Base-by-base conservation (phyloP, 371 early-diverging fungal genomes). In the Circinella minor region DNA sequence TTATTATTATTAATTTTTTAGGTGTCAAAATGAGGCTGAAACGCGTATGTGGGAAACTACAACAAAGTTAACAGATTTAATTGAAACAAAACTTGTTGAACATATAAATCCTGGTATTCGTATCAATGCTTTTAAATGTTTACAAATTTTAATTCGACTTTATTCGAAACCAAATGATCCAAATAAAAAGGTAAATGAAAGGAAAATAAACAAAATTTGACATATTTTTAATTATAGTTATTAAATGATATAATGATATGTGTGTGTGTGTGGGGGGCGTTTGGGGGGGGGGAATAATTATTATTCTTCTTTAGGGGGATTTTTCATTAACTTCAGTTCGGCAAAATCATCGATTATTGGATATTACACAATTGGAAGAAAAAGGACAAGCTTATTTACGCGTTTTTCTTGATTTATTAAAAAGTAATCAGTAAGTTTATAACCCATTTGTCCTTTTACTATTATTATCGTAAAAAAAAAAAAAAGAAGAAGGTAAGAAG, bases 21-120 rank as follows among this genome's bases (percentile, higher is more conserved):
- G 87, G 34, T 81, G 80, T 64, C 76, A 84, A 68, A 85, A 83
- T 65, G 78, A 78, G 73, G 73, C 76, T 6, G 85, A 87, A 67
- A 70, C 69, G 48, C 72, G 68, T 15, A 72, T 83, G 73, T 85
- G 87, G 87, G 69, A 81, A 43, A 73, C 69, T 3, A 68, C 80
- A 17, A 43, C 37, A 9, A 57, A 67, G 0, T 61, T 87, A 36
- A 76, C 81, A 36, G 51, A 68, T 15, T 63, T 68, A 4, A 69
- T 82, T 1, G 71, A 73, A 15, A 67, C 65, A 6, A 54, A 64
- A 14, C 67, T 82, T 5, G 64, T 75, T 3, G n/a, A 69, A 4
- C 77, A 81, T 75, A 55, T 37, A 7, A 82, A 81, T 46, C 66
- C 81, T 51, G 84, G 87, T 61, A 71, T 87, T 10, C 67, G 74